Evolutionary conservation across 1,284 basidiomycete species (phyloP).

Genomic region (Schizophyllum commune): DNA sequence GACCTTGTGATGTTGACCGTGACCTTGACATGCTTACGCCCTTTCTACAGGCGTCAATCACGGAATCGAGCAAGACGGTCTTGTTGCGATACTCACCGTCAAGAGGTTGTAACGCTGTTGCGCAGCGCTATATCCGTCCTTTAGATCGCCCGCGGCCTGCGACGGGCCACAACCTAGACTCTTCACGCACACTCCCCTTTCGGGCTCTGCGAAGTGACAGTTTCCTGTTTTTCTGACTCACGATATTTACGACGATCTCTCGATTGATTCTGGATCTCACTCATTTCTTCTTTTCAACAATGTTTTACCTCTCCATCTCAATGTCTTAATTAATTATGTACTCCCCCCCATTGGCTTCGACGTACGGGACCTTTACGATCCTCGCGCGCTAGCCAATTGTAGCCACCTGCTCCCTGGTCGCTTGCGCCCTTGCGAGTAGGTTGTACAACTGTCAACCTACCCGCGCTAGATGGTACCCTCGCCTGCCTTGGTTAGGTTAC

Average conservation of each 20-base stretch:
- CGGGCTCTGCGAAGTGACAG: neutral
- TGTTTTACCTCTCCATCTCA: neutral
- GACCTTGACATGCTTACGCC: neutral
- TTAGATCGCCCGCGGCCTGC: neutral
- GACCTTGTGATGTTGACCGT: slow-evolving; percentile 1
- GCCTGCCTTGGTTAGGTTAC: too few species aligned
- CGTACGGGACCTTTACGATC: too few species aligned
- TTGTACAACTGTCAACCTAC: too few species aligned
- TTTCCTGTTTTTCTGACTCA: neutral
- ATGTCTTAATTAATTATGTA: neutral
- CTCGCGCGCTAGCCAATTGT: neutral
- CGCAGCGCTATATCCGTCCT: neutral
- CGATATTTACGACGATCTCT: neutral
- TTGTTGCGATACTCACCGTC: slow-evolving; percentile 69
- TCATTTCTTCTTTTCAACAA: neutral
- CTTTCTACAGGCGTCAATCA: slow-evolving; percentile 60
- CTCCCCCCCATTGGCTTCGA: too few species aligned
- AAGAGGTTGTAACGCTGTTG: slow-evolving; percentile 16
- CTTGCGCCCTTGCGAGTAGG: too few species aligned
- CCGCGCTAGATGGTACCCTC: too few species aligned
- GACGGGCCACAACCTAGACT: neutral
- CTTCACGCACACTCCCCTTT: neutral
- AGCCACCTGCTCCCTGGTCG: neutral
- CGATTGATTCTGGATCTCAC: neutral
- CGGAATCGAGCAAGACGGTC: slow-evolving; percentile 69